These are phyloP conservation scores for Tilletia indica DNA, from an alignment of 1,284 basidiomycete genomes.

Conservation along the genomic window DNA sequence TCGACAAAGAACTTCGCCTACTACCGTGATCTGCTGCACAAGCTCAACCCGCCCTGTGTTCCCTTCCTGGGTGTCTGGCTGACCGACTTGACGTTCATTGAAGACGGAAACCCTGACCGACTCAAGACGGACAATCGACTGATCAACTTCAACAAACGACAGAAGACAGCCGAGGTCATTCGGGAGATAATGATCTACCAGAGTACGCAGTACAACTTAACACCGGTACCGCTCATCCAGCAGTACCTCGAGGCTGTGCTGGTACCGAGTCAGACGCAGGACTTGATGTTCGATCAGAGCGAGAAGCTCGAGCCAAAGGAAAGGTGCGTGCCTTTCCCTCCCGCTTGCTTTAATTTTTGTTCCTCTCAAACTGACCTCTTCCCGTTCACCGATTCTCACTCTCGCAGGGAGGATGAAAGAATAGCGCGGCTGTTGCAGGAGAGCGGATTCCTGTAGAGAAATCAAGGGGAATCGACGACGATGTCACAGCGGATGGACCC, in stretches of 20 bases:
- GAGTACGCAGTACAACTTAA: slow-evolving; percentile 75
- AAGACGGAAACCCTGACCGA: slow-evolving; percentile 93
- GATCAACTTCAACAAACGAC: slow-evolving; percentile 94
- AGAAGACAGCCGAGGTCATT: slow-evolving; percentile 89
- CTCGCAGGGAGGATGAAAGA: slow-evolving; percentile 67
- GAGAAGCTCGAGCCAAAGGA: slow-evolving; percentile 85
- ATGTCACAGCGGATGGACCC: too few species aligned
- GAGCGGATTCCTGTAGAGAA: slow-evolving; percentile 71
- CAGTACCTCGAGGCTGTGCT: slow-evolving; percentile 76
- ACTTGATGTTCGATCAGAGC: slow-evolving; percentile 71
- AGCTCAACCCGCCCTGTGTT: slow-evolving; percentile 87
- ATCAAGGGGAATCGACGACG: slow-evolving; percentile 17
- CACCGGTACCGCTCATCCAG: slow-evolving; percentile 68
- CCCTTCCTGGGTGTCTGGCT: slow-evolving; percentile 97
- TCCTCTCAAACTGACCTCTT: background rate
- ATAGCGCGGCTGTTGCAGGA: slow-evolving; percentile 83
- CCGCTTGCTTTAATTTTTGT: background rate
- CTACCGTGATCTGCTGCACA: slow-evolving; percentile 81
- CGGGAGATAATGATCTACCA: slow-evolving; percentile 96
- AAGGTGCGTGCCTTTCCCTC: slow-evolving; percentile 55
- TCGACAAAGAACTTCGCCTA: slow-evolving; percentile 88
- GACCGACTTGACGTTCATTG: slow-evolving; percentile 91
- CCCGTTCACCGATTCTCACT: too few species aligned
- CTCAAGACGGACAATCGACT: slow-evolving; percentile 64
- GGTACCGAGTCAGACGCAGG: slow-evolving; percentile 51